Percentiles rank a stretch among this genome's conserved stretches.
phyloP scores from a whole-genome alignment of 2,329 filamentous ascomycete genomes.

The Cryphonectria radicalis region DNA sequence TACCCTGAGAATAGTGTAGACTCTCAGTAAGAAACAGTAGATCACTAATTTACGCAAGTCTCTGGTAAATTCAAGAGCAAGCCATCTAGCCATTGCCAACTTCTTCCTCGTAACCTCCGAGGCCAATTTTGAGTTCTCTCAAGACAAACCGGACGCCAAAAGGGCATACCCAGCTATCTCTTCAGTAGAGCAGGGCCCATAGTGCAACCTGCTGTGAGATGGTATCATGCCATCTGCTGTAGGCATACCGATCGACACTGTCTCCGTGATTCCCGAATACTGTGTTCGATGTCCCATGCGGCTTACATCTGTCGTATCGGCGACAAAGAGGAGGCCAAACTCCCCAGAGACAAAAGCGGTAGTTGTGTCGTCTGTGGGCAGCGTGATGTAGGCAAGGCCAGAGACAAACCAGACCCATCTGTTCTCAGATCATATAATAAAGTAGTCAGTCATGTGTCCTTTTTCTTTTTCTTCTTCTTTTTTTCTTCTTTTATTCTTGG shows the following conservation, averaged over 20 bases:
- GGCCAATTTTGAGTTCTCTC: not conserved
- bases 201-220: conserved; percentile 10
- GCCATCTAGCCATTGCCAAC: not conserved
- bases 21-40: not conserved
- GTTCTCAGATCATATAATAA: not conserved
- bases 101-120: not conserved
- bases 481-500: not conserved
- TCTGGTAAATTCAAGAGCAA: not conserved
- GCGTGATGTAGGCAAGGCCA: conserved; percentile 45
- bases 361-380: conserved; percentile 42
- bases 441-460: not conserved
- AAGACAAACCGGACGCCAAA: not conserved
- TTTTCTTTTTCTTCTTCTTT: not conserved
- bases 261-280: conserved; percentile 45
- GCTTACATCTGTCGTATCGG: conserved; percentile 47
- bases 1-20: not conserved
- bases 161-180: not conserved
- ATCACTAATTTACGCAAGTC: not conserved
- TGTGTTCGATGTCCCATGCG: conserved; percentile 45
- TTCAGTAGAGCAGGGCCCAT: conserved; percentile 13
- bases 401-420: conserved; percentile 44
- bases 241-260: conserved; percentile 43
- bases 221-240: conserved; percentile 28
- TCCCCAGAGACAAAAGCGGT: conserved; percentile 45
- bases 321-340: conserved; percentile 46